Evolutionary conservation across 805 yeast genomes (phyloP).

Genomic region (Danielia reshetovae): DNA sequence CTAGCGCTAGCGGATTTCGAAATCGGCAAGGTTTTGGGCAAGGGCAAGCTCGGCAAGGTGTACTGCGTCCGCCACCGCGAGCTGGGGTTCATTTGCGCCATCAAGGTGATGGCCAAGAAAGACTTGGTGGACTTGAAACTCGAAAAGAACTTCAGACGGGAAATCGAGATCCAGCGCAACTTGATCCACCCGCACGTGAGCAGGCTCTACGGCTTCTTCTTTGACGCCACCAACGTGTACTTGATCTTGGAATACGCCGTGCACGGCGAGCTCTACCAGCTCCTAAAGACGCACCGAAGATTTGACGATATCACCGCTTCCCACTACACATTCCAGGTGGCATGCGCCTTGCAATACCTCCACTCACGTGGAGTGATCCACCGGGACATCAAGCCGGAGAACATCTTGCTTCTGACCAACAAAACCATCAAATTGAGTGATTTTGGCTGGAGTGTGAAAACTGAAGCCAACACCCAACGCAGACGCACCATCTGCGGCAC

Average conservation of each 20-base stretch:
- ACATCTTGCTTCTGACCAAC: conserved; percentile 72
- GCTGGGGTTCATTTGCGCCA: conserved; percentile 80
- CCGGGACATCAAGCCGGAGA: conserved; percentile 93
- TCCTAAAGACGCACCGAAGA: conserved; percentile 59
- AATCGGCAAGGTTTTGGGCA: conserved; percentile 82
- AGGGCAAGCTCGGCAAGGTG: conserved; percentile 91
- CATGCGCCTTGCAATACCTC: conserved; percentile 71
- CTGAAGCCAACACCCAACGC: conserved; percentile 9
- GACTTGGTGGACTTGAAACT: conserved; percentile 73
- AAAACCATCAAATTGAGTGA: conserved; percentile 82
- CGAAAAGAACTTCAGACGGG: conserved; percentile 83
- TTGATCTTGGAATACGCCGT: conserved; percentile 80
- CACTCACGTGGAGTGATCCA: conserved; percentile 82
- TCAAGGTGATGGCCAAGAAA: conserved; percentile 84
- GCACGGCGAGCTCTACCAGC: conserved; percentile 81
- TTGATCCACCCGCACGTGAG: conserved; percentile 76
- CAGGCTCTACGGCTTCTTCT: conserved; percentile 81
- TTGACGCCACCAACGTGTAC: conserved; percentile 76
- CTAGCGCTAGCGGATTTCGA: conserved; percentile 62
- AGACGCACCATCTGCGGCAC: conserved; percentile 84
- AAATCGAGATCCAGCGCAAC: conserved; percentile 84
- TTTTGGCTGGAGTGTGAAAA: conserved; percentile 91
- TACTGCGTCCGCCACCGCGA: conserved; percentile 77
- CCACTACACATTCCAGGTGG: conserved; percentile 76
- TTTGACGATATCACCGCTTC: conserved; percentile 75